Percentiles rank a stretch among this genome's conserved stretches.
These are phyloP conservation scores for Prunus yedoensis DNA, from an alignment of 331 rosid species.

Conservation along the genomic window DNA sequence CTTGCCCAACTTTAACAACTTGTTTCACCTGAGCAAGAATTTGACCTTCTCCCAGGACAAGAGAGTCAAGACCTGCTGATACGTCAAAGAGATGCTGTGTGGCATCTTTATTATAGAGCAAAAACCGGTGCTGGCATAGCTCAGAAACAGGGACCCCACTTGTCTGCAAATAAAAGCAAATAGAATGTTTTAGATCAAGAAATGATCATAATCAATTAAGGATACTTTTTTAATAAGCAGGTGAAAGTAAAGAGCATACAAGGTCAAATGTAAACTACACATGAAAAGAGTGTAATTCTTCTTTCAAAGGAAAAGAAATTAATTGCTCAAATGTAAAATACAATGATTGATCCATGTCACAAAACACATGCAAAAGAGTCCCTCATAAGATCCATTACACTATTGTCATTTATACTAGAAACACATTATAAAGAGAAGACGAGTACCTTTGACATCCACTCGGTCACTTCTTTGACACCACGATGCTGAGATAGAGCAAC, in stretches of 20 bases:
- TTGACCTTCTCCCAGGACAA: constrained; percentile 98
- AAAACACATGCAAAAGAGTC: not conserved
- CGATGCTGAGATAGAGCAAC: constrained; percentile 96
- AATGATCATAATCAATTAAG: not conserved
- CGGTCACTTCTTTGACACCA: constrained; percentile 96
- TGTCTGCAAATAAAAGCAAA: constrained; percentile 52
- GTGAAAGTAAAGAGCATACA: not conserved
- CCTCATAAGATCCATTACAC: not conserved
- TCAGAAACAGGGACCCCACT: constrained; percentile 89
- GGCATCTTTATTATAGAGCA: constrained; percentile 85
- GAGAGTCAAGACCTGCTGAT: constrained; percentile 97
- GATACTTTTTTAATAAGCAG: not conserved
- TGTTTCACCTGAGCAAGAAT: constrained; percentile 99
- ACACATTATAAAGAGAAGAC: not conserved
- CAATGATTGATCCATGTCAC: not conserved
- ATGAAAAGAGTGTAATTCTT: not conserved
- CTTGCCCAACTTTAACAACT: constrained; percentile 97
- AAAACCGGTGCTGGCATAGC: constrained; percentile 74
- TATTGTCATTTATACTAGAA: not conserved
- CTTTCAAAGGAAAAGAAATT: not conserved
- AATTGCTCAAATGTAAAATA: not conserved
- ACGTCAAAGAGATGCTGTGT: constrained; percentile 91
- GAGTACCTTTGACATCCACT: constrained; percentile 96
- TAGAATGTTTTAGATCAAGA: not conserved
- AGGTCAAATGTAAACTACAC: not conserved